phyloP scores from a whole-genome alignment of 2,329 filamentous ascomycete genomes.

The Aureobasidium mangrovei region DNA sequence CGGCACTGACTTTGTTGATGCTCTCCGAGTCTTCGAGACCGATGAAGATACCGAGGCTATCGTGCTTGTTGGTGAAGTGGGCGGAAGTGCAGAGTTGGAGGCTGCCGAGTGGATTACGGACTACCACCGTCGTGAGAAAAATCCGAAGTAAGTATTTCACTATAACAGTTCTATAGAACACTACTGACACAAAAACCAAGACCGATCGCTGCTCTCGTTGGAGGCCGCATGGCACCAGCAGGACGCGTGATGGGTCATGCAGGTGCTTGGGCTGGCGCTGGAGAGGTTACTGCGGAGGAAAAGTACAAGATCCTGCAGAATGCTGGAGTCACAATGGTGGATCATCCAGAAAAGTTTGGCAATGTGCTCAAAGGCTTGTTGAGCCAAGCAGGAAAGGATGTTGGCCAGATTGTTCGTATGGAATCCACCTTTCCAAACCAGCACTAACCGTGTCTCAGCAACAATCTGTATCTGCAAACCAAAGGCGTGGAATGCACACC shows the following conservation, averaged over 20 bases:
- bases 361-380: slow-evolving; percentile 56
- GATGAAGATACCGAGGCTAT: slow-evolving; percentile 63
- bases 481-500: slow-evolving; percentile 39
- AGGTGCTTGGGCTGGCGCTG: slow-evolving; percentile 60
- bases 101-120: slow-evolving; percentile 65
- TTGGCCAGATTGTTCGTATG: slow-evolving; percentile 27
- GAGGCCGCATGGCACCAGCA: slow-evolving; percentile 53
- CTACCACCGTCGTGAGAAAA: slow-evolving; percentile 48
- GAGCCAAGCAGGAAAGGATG: slow-evolving; percentile 32
- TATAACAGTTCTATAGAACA: neutral
- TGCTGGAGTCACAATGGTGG: slow-evolving; percentile 60
- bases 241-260: slow-evolving; percentile 71
- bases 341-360: slow-evolving; percentile 69
- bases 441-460: neutral
- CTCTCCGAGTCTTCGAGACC: slow-evolving; percentile 54
- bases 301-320: slow-evolving; percentile 60
- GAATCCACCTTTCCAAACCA: neutral
- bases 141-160: slow-evolving; percentile 51
- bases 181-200: slow-evolving; percentile 31
- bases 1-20: slow-evolving; percentile 67
- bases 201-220: slow-evolving; percentile 64
- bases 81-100: slow-evolving; percentile 59
- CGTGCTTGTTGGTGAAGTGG: slow-evolving; percentile 63
- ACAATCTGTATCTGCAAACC: slow-evolving; percentile 1
- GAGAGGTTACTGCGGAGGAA: slow-evolving; percentile 54